Base-by-base conservation (phyloP, 2,329 filamentous ascomycete genomes). In the Aspergillus costaricaensis region DNA sequence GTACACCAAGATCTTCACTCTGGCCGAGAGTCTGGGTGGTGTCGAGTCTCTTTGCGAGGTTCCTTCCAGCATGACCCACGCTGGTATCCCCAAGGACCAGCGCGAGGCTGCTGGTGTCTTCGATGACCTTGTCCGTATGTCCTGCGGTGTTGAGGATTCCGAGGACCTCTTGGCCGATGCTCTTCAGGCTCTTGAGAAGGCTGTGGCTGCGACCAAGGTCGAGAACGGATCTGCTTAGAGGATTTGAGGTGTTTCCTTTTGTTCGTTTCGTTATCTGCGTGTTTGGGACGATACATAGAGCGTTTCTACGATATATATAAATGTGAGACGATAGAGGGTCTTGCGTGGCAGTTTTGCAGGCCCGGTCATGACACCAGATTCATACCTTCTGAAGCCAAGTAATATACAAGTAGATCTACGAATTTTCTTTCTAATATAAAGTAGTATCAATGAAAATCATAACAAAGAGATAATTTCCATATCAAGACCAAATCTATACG, bases 1-100 rank as follows among this genome's bases (percentile, higher is more conserved):
- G 78, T 81, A 85, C 61, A 97, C 93, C 47, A 87, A 87, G 72
- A 88, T 99, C 76, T 98, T 96, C 80, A 96, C 92, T 1, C 84
- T 99, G 6, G 95, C 95, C 30, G 95, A 99, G 83, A 91, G 87
- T 61, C 81, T 99, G 23, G 95, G 95, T 62, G 95, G 94, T 58
- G 90, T 99, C 51, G 95, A 99, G 85, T 91, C 86, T 72, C 83
- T 99, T 63, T 89, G 93, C 68, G 95, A 99, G 80, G 86, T 99
- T 2, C 95, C 95, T 21, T 91, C 91, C 70, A 91, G 88, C 79
- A 99, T 99, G 95, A 99, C 95, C 17, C 95, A 99, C 77, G 91
- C 92, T 23, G 95, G 94, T 61, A 99, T 99, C 67, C 95, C 95
- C 53, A 87, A 85, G 75, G 92, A 92, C 62, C 88, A 96, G 82